A percentile compares a stretch with the other conserved stretches of the same genome.
These are phyloP conservation scores for Salvia rosmarinus DNA, from an alignment of 257 asterid species.

Conservation along the genomic window DNA sequence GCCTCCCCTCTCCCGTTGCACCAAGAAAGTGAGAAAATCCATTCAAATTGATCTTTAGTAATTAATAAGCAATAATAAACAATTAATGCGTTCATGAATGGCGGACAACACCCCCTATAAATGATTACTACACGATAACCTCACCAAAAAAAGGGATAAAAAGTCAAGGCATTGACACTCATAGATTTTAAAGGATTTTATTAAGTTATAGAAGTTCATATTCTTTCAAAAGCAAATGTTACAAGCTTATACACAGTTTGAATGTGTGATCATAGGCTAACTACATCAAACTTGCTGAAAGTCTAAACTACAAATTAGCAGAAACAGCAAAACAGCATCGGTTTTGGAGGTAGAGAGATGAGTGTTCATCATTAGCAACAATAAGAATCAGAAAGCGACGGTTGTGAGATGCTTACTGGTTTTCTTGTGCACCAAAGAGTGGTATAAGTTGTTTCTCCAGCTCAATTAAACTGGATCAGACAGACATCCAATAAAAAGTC, in stretches of 20 bases:
- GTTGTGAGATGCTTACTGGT: slow-evolving; percentile 14
- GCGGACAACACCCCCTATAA: background rate
- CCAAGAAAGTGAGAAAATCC: slow-evolving; percentile 12
- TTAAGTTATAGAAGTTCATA: background rate
- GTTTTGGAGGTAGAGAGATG: background rate
- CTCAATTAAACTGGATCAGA: slow-evolving; percentile 72
- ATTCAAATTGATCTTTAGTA: slow-evolving; percentile 21
- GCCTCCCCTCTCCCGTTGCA: slow-evolving; percentile 18
- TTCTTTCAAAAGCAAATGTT: background rate
- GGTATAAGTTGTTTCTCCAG: slow-evolving; percentile 81
- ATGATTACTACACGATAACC: background rate
- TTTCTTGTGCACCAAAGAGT: slow-evolving; percentile 50
- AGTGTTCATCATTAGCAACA: slow-evolving; percentile 2
- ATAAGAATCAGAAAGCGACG: background rate
- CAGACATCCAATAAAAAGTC: background rate
- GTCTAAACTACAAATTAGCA: slow-evolving; percentile 16
- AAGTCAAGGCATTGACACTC: background rate
- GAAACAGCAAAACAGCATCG: slow-evolving; percentile 19
- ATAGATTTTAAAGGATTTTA: background rate
- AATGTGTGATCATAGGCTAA: slow-evolving; percentile 15
- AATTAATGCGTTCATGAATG: slow-evolving; percentile 1
- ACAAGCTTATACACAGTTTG: slow-evolving; percentile 24
- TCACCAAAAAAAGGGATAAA: background rate
- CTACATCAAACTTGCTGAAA: background rate
- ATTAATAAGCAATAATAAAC: slow-evolving; percentile 17